Percentiles rank a stretch among this genome's conserved stretches.
Evolutionary conservation across 257 asterid species (phyloP).

Genomic region (Echites panduratus): DNA sequence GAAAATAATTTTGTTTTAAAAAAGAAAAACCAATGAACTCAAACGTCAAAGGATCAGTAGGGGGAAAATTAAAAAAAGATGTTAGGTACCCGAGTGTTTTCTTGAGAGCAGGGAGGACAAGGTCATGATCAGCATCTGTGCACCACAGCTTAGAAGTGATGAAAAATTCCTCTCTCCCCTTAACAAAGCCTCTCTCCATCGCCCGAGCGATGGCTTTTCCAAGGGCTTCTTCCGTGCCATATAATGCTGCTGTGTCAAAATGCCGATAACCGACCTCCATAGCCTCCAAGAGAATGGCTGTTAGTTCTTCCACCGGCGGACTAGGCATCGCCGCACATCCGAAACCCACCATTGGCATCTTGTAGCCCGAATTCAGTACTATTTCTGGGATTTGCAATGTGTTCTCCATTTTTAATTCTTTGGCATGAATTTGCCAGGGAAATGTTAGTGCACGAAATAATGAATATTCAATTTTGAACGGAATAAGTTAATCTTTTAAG

Average conservation of each 20-base stretch:
- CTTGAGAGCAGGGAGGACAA: constrained; percentile 42
- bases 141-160: constrained; percentile 42
- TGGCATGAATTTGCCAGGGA: background rate
- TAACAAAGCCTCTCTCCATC: constrained; percentile 27
- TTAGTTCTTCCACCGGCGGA: constrained; percentile 33
- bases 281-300: constrained; percentile 25
- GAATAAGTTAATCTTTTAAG: too few relatives aligned
- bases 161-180: constrained; percentile 36
- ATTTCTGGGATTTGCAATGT: background rate
- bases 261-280: constrained; percentile 31
- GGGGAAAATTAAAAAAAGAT: background rate
- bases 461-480: too few relatives aligned
- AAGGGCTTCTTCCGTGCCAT: constrained; percentile 39
- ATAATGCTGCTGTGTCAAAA: constrained; percentile 15
- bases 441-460: too few relatives aligned
- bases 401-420: constrained; percentile 1
- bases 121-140: constrained; percentile 28
- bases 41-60: too few relatives aligned
- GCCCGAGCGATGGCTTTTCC: constrained; percentile 41
- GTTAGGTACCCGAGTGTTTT: constrained; percentile 31
- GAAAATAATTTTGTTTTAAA: too few relatives aligned
- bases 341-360: constrained; percentile 36
- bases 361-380: too few relatives aligned
- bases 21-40: too few relatives aligned
- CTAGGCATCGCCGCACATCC: constrained; percentile 23